Percentiles rank a stretch among this genome's conserved stretches.
Conservation (phyloP, 2,329 filamentous ascomycete species). For the Ceratocystis papillata region DNA sequence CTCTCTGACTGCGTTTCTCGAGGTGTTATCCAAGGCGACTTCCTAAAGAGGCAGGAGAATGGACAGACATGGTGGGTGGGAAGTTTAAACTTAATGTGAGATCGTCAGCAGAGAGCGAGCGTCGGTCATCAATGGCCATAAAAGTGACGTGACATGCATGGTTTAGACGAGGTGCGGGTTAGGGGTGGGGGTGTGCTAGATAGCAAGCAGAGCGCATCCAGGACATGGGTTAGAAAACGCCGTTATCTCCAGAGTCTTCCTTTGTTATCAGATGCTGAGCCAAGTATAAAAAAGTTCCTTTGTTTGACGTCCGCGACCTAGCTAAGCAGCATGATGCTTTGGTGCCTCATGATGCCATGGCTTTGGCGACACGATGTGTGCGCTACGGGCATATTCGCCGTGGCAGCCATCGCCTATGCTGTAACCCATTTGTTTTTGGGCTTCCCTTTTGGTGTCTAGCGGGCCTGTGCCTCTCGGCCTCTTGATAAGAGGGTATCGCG, state of each 20-base stretch:
- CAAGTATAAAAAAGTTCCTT: neutral
- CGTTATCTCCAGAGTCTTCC: neutral
- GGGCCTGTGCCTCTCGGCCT: neutral
- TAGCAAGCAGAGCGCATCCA: neutral
- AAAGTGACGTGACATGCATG: neutral
- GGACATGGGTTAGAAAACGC: neutral
- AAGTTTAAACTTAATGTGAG: constrained; percentile 7
- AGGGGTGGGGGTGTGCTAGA: neutral
- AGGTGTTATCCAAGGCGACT: neutral
- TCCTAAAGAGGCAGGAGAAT: constrained; percentile 23
- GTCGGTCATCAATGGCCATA: no score
- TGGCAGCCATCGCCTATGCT: neutral
- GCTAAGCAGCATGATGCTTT: neutral
- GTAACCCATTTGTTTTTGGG: neutral
- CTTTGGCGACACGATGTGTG: neutral
- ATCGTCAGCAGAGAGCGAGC: neutral
- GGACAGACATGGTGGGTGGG: neutral
- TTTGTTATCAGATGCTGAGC: neutral
- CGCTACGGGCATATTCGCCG: neutral
- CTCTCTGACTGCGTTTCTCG: neutral
- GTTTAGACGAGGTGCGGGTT: neutral
- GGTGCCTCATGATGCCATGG: neutral
- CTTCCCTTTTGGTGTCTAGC: neutral
- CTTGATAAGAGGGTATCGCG: neutral
- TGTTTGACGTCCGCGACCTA: neutral